Base-by-base conservation (phyloP, 1,284 basidiomycete genomes). In the Thecaphora frezii region DNA sequence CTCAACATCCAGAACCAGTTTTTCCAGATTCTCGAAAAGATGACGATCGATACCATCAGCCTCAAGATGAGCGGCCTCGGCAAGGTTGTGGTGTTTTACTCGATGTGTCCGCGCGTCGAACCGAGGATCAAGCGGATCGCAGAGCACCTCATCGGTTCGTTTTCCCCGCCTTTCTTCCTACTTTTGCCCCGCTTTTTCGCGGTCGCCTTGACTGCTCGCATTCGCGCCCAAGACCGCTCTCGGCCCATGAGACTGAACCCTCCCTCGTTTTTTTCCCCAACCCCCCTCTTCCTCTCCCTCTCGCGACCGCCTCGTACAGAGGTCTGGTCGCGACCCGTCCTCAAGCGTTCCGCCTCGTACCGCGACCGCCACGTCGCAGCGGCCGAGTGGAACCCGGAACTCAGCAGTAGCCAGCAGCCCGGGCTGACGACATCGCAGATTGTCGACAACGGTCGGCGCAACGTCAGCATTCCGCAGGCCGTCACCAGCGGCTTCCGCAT, bases 1-100 rank as follows among this genome's bases (percentile, higher is more conserved):
- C 85, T 97, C 49, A 97, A 94, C 79, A 97, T 98, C 73, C 94
- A 97, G 78, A 87, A 88, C 49, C 89, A 93, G 52, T 87, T 98
- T 67, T 93, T 98, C 80, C 85, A 87, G 40, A 85, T 88, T 48
- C 83, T 98, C 22, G 71, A 73, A 30, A 60, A 82, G 82, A 91
- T 97, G 88, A 88, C 89, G 70, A 93, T 97, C 73, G 94, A 97
- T 81, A 88, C 88, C 19, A 82, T 87, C 46, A 90, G 91, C 16
- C 87, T 99, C 69, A 94, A 94, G 79, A 91, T 94, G 80, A 90
- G 89, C 3, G 87, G 88, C 0, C 84, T 99, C 5, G 94, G 94
- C n/a, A 88, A 89, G 55, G 85, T 98, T 63, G 84, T 98, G 19
- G 83, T 97, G 19, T 97, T 98, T 81, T 98, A 98, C 84, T 94